Conservation (phyloP, 306 rosid species). For the Vigna hirtella region DNA sequence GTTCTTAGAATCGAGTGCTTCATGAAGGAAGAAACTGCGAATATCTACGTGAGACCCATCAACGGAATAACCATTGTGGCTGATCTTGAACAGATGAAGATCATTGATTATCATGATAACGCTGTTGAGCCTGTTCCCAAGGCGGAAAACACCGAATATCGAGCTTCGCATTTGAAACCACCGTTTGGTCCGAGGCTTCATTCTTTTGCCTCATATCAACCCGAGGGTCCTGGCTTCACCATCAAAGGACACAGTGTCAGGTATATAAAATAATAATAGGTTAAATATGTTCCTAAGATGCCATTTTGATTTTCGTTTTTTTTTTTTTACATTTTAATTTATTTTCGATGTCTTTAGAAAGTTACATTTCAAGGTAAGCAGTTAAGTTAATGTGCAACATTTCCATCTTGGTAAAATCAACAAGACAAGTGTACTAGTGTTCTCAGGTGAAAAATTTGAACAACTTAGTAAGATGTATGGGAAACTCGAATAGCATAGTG, state of each 20-base stretch:
- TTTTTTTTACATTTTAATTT: no score
- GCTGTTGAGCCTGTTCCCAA: slow-evolving; percentile 34
- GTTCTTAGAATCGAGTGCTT: slow-evolving; percentile 47
- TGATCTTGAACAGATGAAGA: slow-evolving; percentile 44
- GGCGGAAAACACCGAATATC: slow-evolving; percentile 43
- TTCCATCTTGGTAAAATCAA: no score
- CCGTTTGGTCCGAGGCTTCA: slow-evolving; percentile 41
- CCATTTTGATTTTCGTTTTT: no score
- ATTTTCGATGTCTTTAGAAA: no score
- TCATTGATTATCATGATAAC: slow-evolving; percentile 33
- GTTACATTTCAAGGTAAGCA: no score
- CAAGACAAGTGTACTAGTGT: no score
- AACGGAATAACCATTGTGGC: slow-evolving; percentile 42
- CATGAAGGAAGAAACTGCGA: slow-evolving; percentile 5
- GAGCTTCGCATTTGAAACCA: slow-evolving; percentile 39
- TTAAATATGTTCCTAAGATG: no score
- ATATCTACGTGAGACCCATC: slow-evolving; percentile 46
- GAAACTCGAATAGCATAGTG: no score
- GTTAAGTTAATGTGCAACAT: no score
- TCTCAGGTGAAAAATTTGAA: no score
- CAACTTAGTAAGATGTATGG: accelerated
- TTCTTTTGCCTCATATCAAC: slow-evolving; percentile 25
- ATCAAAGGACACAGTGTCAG: slow-evolving; percentile 40
- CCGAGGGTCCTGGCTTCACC: slow-evolving; percentile 44
- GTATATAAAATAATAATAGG: background rate